Evolutionary conservation across 1,284 basidiomycete species (phyloP).

Genomic region (Erythrobasidium hasegawianum): DNA sequence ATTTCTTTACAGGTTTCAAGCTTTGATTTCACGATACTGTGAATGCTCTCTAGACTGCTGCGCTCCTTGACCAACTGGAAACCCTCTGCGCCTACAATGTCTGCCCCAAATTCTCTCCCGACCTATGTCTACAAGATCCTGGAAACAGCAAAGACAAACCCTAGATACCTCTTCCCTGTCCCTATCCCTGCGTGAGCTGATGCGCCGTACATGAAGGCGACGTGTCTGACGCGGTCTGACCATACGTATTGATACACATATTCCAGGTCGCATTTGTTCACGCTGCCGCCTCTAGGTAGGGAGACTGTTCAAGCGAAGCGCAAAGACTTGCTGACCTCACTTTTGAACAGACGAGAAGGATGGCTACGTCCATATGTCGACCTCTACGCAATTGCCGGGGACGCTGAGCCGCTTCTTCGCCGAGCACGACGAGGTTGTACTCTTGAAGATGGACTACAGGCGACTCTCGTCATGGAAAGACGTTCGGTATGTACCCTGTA

Average conservation of each 20-base stretch:
- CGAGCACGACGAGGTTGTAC: constrained; percentile 37
- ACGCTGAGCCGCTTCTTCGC: constrained; percentile 42
- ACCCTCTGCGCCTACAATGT: constrained; percentile 10
- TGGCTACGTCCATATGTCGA: constrained; percentile 43
- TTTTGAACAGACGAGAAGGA: constrained; percentile 39
- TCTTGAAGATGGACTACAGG: constrained; percentile 40
- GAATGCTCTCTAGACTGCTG: constrained; percentile 19
- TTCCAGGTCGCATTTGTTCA: constrained; percentile 23
- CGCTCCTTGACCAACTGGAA: neutral
- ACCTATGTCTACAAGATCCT: constrained; percentile 35
- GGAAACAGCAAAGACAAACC: constrained; percentile 30
- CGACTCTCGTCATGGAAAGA: constrained; percentile 29
- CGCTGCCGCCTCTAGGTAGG: neutral
- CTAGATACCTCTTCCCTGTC: constrained; percentile 26
- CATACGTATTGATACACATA: neutral
- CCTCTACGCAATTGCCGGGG: constrained; percentile 37
- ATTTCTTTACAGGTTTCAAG: no score
- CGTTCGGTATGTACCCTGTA: constrained; percentile 4
- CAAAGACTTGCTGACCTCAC: neutral
- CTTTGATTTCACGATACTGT: no score
- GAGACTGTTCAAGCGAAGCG: neutral
- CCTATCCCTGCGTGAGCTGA: constrained; percentile 30
- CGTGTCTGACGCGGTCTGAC: neutral
- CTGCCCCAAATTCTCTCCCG: constrained; percentile 16
- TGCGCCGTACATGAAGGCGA: neutral